These are phyloP conservation scores for Sparassis latifolia DNA, from an alignment of 1,284 basidiomycete genomes.

Conservation along the genomic window DNA sequence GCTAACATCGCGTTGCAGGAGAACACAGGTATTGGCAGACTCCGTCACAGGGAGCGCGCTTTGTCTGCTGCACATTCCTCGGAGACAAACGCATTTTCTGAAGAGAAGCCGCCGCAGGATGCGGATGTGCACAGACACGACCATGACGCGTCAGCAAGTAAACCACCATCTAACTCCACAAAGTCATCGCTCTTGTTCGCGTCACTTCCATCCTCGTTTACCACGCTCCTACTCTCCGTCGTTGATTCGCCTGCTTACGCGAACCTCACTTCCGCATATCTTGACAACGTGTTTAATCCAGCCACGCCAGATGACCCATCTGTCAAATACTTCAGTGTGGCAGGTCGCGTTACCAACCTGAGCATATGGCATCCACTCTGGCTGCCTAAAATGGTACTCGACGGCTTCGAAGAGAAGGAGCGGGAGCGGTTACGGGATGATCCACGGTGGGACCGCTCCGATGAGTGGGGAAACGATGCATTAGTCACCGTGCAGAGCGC, in stretches of 20 bases:
- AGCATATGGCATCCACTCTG: conserved; percentile 92
- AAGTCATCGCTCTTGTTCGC: conserved; percentile 34
- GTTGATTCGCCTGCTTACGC: conserved; percentile 97
- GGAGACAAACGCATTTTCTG: neutral
- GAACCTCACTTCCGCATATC: conserved; percentile 85
- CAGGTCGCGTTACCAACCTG: conserved; percentile 70
- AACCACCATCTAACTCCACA: conserved; percentile 18
- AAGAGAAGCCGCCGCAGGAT: neutral
- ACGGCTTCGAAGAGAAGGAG: conserved; percentile 61
- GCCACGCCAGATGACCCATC: conserved; percentile 77
- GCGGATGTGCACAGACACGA: neutral
- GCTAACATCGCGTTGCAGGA: conserved; percentile 37
- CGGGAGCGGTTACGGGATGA: conserved; percentile 24
- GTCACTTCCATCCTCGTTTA: conserved; percentile 74
- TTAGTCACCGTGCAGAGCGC: conserved; percentile 87
- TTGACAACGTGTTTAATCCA: conserved; percentile 89
- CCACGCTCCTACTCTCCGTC: conserved; percentile 83
- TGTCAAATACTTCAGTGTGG: conserved; percentile 91
- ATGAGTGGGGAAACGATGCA: conserved; percentile 89
- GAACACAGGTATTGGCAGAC: conserved; percentile 81
- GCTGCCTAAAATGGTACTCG: conserved; percentile 92
- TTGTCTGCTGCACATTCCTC: conserved; percentile 12
- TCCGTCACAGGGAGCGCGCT: conserved; percentile 30
- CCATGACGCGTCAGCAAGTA: neutral
- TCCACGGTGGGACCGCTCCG: conserved; percentile 24